Conservation (phyloP, 2,329 filamentous ascomycete genomes). For the Ophiocordyceps australis region DNA sequence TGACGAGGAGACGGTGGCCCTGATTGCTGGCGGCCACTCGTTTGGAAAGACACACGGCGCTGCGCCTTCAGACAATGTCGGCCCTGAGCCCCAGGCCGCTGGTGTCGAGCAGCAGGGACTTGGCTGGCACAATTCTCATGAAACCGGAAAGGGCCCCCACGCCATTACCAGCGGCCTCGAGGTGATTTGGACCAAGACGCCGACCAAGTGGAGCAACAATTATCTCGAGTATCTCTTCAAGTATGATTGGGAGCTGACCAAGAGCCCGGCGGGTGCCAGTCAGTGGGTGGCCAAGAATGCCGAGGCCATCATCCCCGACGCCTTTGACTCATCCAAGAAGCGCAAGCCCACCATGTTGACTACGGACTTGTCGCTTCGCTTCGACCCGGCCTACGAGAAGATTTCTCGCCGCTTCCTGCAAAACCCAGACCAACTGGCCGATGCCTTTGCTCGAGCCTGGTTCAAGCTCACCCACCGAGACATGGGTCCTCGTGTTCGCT, state of each 20-base stretch:
- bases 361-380: slow-evolving; percentile 53
- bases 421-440: slow-evolving; percentile 48
- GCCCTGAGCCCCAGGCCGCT: slow-evolving; percentile 48
- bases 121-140: slow-evolving; percentile 50
- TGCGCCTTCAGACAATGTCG: slow-evolving; percentile 42
- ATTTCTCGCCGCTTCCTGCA: slow-evolving; percentile 53
- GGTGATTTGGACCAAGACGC: slow-evolving; percentile 63
- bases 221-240: slow-evolving; percentile 64
- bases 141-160: slow-evolving; percentile 49
- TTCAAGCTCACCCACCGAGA: slow-evolving; percentile 75
- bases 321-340: slow-evolving; percentile 53
- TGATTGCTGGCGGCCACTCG: slow-evolving; percentile 62
- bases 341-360: slow-evolving; percentile 62
- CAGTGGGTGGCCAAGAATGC: slow-evolving; percentile 60
- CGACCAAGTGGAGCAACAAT: slow-evolving; percentile 57
- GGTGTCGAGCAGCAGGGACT: slow-evolving; percentile 48
- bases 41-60: slow-evolving; percentile 74
- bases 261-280: slow-evolving; percentile 58
- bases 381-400: slow-evolving; percentile 58
- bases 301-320: slow-evolving; percentile 50
- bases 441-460: slow-evolving; percentile 58
- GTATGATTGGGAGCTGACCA: slow-evolving; percentile 60
- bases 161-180: slow-evolving; percentile 63
- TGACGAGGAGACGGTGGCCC: slow-evolving; percentile 63
- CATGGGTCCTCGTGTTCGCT: slow-evolving; percentile 52